Evolutionary conservation across 1,284 basidiomycete genomes (phyloP), one percentile per base, ranked within the genome.

Genomic region (Trichosporon sp.): DNA sequence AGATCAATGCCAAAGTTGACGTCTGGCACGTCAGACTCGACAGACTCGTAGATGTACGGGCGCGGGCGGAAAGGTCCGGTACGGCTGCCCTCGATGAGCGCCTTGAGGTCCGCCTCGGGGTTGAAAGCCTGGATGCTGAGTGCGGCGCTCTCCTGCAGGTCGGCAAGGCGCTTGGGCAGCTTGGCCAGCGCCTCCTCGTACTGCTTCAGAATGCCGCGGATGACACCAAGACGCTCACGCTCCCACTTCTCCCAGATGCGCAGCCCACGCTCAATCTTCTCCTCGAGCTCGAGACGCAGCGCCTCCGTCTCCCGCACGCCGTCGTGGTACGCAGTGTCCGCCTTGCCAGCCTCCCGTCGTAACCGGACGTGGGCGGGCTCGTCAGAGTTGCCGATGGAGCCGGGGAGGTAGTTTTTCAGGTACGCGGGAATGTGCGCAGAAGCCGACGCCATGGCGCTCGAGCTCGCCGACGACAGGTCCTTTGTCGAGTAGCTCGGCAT

Each of bases 1-100:
- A 95, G 81, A 76, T 95, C 92, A 68, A 93, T 88, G 13, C 92
- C 92, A 75, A 95, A 95, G 29, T 91, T 86, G 52, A 91, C 89
- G 71, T 92, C 90, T 0, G 86, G 86, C 66, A 90, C 86, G 59
- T 91, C 89, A 64, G 91, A 88, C 25, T 88, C 84, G 56, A 92
- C 82, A 3, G 87, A 88, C 76, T 95, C 91, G 76, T 92, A 95
- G 10, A 93, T 82, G 64, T 92, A 90, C 0, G 92, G 85, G 54
- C 83, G 83, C 0, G 92, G 92, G 54, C 89, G 69, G 86, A 95
- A 95, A 0, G 91, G 89, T 0, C 92, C 92, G 1, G 91, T 95
- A 62, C 92, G 86, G 75, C 91, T 91, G 16, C 89, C 87, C 78
- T 95, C 92, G 68, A 95, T 92, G 65, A 94, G 85, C 4, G 79